These are phyloP conservation scores for Plasmodium vivax DNA, from an alignment of 169 alveolate genomes.

Conservation along the genomic window DNA sequence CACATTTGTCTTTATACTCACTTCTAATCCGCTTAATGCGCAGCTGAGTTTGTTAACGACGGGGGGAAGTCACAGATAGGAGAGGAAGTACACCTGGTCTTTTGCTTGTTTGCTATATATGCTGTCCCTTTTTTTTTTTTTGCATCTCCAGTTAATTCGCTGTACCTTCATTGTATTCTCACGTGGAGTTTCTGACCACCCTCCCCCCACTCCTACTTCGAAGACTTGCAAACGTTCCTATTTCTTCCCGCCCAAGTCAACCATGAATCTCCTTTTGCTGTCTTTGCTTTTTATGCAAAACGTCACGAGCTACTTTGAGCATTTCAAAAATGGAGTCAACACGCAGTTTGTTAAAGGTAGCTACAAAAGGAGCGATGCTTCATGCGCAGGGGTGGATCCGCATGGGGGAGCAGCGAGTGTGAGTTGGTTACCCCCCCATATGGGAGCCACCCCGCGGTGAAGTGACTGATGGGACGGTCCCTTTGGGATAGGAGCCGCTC, in stretches of 20 bases:
- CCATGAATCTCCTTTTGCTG: constrained; percentile 48
- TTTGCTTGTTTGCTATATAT: not conserved
- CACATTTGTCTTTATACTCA: not conserved
- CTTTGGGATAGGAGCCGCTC: too few relatives aligned
- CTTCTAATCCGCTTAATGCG: not conserved
- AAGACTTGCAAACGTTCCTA: constrained; percentile 7
- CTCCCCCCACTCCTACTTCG: not conserved
- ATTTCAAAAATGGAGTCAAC: constrained; percentile 27
- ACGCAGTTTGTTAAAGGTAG: constrained; percentile 18
- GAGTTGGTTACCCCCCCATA: too few relatives aligned
- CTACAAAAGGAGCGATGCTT: not conserved
- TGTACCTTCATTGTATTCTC: not conserved
- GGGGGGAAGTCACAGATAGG: not conserved
- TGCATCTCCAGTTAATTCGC: not conserved
- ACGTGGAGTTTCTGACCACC: not conserved
- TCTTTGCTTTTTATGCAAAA: constrained; percentile 42
- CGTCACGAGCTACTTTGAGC: constrained; percentile 26
- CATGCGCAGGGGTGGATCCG: too few relatives aligned
- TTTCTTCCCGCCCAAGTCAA: not conserved
- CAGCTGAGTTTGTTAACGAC: not conserved
- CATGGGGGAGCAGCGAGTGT: too few relatives aligned
- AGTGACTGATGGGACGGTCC: too few relatives aligned
- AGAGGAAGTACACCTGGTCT: not conserved
- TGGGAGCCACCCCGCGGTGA: too few relatives aligned
- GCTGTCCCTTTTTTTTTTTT: not conserved